Base-by-base conservation (phyloP, 805 yeast genomes). In the Blastobotrys peoriensis region DNA sequence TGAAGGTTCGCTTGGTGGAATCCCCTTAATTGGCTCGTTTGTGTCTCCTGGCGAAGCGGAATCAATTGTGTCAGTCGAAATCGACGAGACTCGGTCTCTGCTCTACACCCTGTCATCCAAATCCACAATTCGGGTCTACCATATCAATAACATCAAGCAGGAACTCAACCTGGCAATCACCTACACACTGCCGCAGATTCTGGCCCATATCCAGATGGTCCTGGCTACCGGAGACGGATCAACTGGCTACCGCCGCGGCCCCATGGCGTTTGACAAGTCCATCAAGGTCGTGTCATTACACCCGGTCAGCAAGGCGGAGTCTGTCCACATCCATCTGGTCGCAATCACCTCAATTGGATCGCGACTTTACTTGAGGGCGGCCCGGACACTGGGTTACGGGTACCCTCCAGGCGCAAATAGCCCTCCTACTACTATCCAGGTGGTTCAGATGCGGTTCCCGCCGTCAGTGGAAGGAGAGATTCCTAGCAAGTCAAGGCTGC, bases 331-430 rank as follows among this genome's bases (percentile, higher is more conserved):
- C 19, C 86, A 78, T 57, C 65, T 88, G 43, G 79, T 88, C 40
- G 95, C 94, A 0, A 72, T 85, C 13, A 86, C 96, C 0, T 71
- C 78, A 39, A 83, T 80, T 49, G 96, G 97, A n/a, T 84, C 86
- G 53, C 75, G 97, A 53, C 68, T 88, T 20, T 81, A 77, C 49
- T 62, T 81, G 41, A 75, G 79, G 78, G 85, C 36, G 50, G 72
- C 56, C 49, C 66, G 45, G 37, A 53, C 43, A 9, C 53, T 38
- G 43, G 47, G 45, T 30, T 53, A 53, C 36, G 53, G 50, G 3
- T 50, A 46, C 36, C 41, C 35, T 19, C 39, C 40, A 13, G 20
- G 25, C 41, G 30, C 10, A 16, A 38, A 43, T 20, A 41, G 35
- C 28, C 68, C 62, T 43, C 63, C 58, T 59, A 65, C 56, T 57